Base-by-base conservation (phyloP, 257 asterid species). In the Solanum bulbocastanum region DNA sequence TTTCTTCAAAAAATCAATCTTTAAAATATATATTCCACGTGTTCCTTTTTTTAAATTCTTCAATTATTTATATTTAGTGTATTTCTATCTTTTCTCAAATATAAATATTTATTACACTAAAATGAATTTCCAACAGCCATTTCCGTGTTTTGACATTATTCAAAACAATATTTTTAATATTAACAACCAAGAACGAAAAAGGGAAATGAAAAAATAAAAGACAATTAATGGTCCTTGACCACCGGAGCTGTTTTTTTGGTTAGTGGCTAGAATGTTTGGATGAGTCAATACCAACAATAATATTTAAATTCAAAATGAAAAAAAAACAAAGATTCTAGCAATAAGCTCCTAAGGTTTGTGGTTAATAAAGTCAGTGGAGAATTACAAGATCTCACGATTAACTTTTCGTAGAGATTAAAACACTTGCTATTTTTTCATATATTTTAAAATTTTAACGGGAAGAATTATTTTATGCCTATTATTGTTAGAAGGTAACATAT, bases 261-360 rank as follows among this genome's bases (percentile, higher is more conserved):
- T 88, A 87, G 94, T 93, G 94, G 96, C 87, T 88, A 88, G 91
- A 87, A 89, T 89, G 93, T 92, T 90, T 89, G 88, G 85, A 88
- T 92, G 62, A 83, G 88, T 89, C 91, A 89, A 86, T 81, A 39
- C 32, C 23, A 82, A 49, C 14, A 49, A 82, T 4, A 15, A 52
- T 40, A 40, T 36, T 60, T 20, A 46, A 74, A 73, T n/a, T 46
- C 33, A 71, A 79, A 87, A 30, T 49, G 5, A 56, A 40, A 68
- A 68, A 18, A 56, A 35, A 36, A 56, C 85, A 36, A 72, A 87
- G 56, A 89, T 87, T 89, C 86, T 62, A 36, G 32, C 66, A 74
- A 60, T 30, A 87, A 81, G 30, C 30, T 60, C 6, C 30, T 1
- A 60, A 9, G 13, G 3, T 23, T 13, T 9, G 14, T 62, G 0